Conservation (phyloP, 2,329 filamentous ascomycete genomes). For the Thelonectria olida region DNA sequence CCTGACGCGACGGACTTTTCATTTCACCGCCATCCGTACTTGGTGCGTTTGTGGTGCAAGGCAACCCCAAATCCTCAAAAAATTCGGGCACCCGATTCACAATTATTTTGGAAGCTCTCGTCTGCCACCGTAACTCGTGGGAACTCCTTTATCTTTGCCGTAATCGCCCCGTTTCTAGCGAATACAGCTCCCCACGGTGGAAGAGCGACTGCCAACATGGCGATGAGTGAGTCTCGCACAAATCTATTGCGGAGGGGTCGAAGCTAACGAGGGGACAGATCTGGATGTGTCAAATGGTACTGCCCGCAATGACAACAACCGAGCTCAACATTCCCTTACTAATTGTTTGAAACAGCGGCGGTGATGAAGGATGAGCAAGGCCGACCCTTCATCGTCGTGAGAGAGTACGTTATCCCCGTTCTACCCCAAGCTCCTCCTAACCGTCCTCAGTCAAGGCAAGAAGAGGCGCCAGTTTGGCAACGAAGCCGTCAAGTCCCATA, state of each 20-base stretch:
- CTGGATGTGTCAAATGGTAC: constrained; percentile 86
- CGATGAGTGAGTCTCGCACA: constrained; percentile 49
- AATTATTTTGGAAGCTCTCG: constrained; percentile 43
- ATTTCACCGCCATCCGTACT: constrained; percentile 45
- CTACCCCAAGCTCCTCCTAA: constrained; percentile 21
- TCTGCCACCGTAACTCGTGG: constrained; percentile 39
- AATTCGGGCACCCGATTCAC: constrained; percentile 44
- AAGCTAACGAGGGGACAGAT: constrained; percentile 64
- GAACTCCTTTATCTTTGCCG: constrained; percentile 32
- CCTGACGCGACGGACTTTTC: constrained; percentile 42
- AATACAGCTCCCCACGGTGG: constrained; percentile 41
- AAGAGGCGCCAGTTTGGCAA: constrained; percentile 97
- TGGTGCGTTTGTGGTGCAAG: constrained; percentile 39
- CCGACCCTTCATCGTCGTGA: constrained; percentile 95
- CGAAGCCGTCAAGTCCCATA: constrained; percentile 98
- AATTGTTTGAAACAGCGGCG: constrained; percentile 57
- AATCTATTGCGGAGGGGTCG: constrained; percentile 34
- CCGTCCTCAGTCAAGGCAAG: constrained; percentile 79
- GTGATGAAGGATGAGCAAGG: constrained; percentile 98
- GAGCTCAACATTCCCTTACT: constrained; percentile 23
- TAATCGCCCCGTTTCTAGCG: constrained; percentile 35
- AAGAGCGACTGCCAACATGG: constrained; percentile 46
- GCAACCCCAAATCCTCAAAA: constrained; percentile 46
- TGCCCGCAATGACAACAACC: constrained; percentile 21
- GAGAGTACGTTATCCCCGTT: constrained; percentile 76